Evolutionary conservation across 805 yeast species (phyloP).

Genomic region (Yarrowia sp.): DNA sequence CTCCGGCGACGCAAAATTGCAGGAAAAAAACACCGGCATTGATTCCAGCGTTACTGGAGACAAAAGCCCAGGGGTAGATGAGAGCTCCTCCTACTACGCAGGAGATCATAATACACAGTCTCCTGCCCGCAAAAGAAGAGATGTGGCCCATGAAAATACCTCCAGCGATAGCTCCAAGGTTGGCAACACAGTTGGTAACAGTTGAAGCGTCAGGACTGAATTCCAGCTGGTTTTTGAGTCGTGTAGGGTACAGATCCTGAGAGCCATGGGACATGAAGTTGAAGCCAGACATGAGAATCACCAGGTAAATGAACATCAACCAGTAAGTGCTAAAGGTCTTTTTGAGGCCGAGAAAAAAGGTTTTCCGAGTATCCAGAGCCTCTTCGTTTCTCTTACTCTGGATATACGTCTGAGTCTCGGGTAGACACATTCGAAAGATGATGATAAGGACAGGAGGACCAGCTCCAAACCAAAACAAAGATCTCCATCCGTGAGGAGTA

Average conservation of each 20-base stretch:
- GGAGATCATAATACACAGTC: background rate
- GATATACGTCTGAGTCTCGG: background rate
- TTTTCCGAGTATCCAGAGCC: background rate
- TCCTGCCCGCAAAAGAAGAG: background rate
- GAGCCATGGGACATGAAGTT: constrained; percentile 74
- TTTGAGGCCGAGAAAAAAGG: background rate
- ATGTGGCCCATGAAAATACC: background rate
- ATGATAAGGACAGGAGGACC: background rate
- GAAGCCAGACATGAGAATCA: constrained; percentile 64
- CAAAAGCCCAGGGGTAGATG: constrained; percentile 4
- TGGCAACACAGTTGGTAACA: background rate
- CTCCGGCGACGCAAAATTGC: background rate
- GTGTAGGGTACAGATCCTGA: constrained; percentile 48
- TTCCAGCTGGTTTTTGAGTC: background rate
- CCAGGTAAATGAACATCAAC: constrained; percentile 57
- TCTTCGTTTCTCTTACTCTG: background rate
- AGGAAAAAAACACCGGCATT: background rate
- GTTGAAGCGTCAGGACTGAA: background rate
- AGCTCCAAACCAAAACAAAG: background rate
- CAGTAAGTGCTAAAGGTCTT: constrained; percentile 45
- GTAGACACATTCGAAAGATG: background rate
- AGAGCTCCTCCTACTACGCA: background rate
- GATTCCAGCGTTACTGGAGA: background rate
- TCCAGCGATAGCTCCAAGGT: background rate
- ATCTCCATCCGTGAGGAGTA: background rate